These are phyloP conservation scores for Udeniomyces megalosporus DNA, from an alignment of 768 basidiomycete genomes.

Conservation along the genomic window DNA sequence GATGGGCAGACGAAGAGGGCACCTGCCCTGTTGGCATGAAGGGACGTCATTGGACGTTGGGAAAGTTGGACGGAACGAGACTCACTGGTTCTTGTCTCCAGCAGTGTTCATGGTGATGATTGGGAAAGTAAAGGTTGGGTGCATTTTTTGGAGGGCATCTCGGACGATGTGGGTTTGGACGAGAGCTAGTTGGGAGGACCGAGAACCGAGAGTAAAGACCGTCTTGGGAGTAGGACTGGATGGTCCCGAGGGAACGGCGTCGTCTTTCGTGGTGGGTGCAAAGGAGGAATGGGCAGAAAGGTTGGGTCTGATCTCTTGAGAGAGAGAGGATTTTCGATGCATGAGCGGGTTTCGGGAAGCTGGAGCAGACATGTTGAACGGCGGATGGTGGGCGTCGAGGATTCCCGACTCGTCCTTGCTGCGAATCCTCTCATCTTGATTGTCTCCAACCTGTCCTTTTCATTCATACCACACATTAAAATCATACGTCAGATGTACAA, in stretches of 20 bases:
- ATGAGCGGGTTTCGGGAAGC: neutral
- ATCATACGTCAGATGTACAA: too few relatives aligned
- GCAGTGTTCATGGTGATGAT: constrained; percentile 52
- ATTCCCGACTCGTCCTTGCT: too few relatives aligned
- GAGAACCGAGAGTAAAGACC: constrained; percentile 54
- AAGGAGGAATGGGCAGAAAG: neutral
- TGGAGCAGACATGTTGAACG: too few relatives aligned
- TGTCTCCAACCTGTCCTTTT: too few relatives aligned
- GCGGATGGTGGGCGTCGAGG: too few relatives aligned
- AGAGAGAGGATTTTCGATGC: constrained; percentile 1
- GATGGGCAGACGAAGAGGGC: neutral
- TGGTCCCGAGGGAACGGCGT: neutral
- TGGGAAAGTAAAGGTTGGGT: constrained; percentile 39
- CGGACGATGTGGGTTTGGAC: constrained; percentile 73
- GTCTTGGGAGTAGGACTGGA: constrained; percentile 7
- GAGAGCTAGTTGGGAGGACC: constrained; percentile 73
- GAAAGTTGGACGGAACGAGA: neutral
- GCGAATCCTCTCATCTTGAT: too few relatives aligned
- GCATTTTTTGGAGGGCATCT: constrained; percentile 42
- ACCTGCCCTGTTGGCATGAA: neutral
- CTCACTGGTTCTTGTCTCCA: constrained; percentile 67
- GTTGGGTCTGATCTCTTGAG: constrained; percentile 5
- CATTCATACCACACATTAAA: too few relatives aligned
- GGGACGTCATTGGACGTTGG: neutral
- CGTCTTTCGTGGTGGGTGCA: neutral